Conservation (phyloP, 2,329 filamentous ascomycete genomes). For the Fragosphaeria purpurea region DNA sequence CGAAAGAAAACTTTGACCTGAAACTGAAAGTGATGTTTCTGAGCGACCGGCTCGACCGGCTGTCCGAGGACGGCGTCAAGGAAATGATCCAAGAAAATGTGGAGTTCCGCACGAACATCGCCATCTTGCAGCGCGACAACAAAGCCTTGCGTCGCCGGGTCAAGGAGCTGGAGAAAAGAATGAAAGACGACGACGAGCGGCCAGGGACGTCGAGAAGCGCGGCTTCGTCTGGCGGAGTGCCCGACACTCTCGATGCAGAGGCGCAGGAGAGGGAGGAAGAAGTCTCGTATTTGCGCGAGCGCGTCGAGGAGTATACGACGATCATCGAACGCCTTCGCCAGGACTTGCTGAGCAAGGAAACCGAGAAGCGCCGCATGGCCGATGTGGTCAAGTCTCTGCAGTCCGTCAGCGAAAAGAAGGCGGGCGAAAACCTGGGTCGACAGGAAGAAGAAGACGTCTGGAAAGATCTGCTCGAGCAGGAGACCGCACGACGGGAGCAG, state of each 20-base stretch:
- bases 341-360: conserved; percentile 68
- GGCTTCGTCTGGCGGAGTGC: conserved; percentile 46
- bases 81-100: conserved; percentile 98
- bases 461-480: conserved; percentile 89
- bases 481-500: conserved; percentile 80
- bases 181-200: conserved; percentile 55
- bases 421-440: conserved; percentile 32
- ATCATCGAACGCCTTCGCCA: conserved; percentile 74
- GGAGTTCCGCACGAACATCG: conserved; percentile 81
- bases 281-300: conserved; percentile 71
- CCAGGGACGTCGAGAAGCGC: conserved; percentile 50
- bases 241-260: conserved; percentile 47
- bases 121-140: conserved; percentile 83
- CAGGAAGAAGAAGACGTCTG: conserved; percentile 72
- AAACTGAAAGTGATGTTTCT: conserved; percentile 98
- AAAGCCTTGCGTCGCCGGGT: conserved; percentile 71
- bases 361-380: conserved; percentile 76
- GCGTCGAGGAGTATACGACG: conserved; percentile 71
- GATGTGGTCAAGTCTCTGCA: conserved; percentile 61
- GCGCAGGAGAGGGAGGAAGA: conserved; percentile 71
- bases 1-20: conserved; percentile 96
- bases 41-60: conserved; percentile 82
- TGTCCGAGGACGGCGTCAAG: conserved; percentile 92
- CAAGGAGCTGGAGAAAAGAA: conserved; percentile 75
- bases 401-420: conserved; percentile 43